phyloP scores from a whole-genome alignment of 768 basidiomycete species.

The Pisolithus sp. region DNA sequence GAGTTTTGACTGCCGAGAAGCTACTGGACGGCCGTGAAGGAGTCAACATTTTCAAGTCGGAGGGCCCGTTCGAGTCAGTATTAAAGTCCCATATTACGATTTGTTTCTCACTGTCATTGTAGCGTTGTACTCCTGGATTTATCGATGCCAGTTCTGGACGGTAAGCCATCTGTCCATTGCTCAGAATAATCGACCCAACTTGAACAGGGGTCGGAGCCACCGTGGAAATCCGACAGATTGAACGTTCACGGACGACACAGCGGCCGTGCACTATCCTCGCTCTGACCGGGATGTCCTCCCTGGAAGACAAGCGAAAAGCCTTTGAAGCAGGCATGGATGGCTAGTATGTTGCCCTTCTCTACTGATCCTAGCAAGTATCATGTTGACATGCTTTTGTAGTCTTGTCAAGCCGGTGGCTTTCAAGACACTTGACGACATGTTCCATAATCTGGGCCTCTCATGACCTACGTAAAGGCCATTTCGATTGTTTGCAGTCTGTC shows the following conservation, averaged over 20 bases:
- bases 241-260: conserved; percentile 35
- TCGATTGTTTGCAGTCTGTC: neutral
- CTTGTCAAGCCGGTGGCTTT: conserved; percentile 96
- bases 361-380: neutral
- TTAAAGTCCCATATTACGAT: neutral
- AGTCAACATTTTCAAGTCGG: conserved; percentile 62
- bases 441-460: conserved; percentile 58
- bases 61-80: conserved; percentile 83
- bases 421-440: conserved; percentile 81
- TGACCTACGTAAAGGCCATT: conserved; percentile 15
- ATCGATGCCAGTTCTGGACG: conserved; percentile 93
- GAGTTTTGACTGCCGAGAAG: conserved; percentile 74
- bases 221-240: conserved; percentile 71
- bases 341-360: conserved; percentile 56
- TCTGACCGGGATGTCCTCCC: conserved; percentile 87
- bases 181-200: neutral
- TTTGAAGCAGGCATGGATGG: conserved; percentile 93
- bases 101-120: conserved; percentile 4
- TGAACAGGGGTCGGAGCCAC: conserved; percentile 73
- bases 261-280: conserved; percentile 64
- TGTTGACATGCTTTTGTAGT: conserved; percentile 32
- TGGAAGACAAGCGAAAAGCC: conserved; percentile 86
- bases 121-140: conserved; percentile 85
- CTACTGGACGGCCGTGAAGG: conserved; percentile 83
- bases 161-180: conserved; percentile 29